These are phyloP conservation scores for Marsdenia floribunda DNA, from an alignment of 257 asterid genomes.

Conservation along the genomic window DNA sequence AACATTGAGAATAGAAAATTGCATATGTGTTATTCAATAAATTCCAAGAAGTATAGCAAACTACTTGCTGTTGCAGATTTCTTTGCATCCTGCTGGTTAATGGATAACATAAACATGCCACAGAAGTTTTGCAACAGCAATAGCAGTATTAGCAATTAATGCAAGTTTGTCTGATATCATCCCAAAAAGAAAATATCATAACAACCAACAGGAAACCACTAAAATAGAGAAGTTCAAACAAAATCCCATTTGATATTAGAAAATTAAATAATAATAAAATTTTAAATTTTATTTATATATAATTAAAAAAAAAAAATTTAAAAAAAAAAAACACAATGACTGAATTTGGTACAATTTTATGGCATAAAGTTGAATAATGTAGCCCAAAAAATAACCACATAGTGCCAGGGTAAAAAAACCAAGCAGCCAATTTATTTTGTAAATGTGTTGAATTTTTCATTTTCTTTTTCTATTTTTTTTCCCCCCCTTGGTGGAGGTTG, in stretches of 20 bases:
- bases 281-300: too few species aligned
- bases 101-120: neutral
- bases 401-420: neutral
- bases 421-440: neutral
- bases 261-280: too few species aligned
- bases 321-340: neutral
- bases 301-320: neutral
- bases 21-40: neutral
- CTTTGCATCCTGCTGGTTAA: neutral
- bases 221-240: neutral
- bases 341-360: neutral
- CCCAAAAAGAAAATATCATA: neutral
- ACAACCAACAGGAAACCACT: neutral
- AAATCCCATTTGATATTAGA: neutral
- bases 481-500: too few species aligned
- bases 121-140: neutral
- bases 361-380: too few species aligned
- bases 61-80: neutral
- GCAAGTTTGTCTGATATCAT: neutral
- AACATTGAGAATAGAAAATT: neutral
- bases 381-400: neutral
- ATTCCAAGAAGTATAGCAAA: neutral
- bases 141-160: neutral
- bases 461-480: too few species aligned
- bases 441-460: neutral